A percentile compares a stretch with the other conserved stretches of the same genome.
Evolutionary conservation across 495 filamentous ascomycete genomes (phyloP).

Genomic region (Lentithecium fluviatile): DNA sequence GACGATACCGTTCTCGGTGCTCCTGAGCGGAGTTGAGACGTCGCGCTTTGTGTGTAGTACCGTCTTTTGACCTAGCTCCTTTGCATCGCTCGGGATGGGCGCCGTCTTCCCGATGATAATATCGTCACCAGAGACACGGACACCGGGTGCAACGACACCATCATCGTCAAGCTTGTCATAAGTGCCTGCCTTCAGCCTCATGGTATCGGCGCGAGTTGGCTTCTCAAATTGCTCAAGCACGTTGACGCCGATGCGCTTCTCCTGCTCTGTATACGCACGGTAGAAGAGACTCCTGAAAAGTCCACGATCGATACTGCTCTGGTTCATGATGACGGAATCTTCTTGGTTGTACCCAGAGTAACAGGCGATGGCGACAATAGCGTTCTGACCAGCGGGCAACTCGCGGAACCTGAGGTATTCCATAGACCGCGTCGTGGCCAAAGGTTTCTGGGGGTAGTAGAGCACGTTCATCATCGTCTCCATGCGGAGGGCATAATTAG

Average conservation of each 20-base stretch:
- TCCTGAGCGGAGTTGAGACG: conserved; percentile 88
- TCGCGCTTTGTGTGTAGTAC: conserved; percentile 89
- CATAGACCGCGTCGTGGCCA: conserved; percentile 96
- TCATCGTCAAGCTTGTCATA: conserved; percentile 98
- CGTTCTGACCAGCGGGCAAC: conserved; percentile 94
- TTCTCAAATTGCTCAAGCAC: conserved; percentile 93
- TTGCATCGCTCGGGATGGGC: conserved; percentile 84
- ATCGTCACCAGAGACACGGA: conserved; percentile 93
- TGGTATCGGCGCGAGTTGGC: conserved; percentile 79
- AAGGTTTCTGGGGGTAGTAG: conserved; percentile 96
- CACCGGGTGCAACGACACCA: conserved; percentile 87
- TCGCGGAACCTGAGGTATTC: conserved; percentile 98
- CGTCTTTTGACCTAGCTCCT: conserved; percentile 90
- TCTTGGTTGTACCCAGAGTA: conserved; percentile 99
- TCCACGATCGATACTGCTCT: conserved; percentile 95
- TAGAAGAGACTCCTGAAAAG: conserved; percentile 98
- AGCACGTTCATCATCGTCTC: conserved; percentile 99
- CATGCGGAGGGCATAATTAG: conserved; percentile 93
- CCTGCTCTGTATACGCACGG: conserved; percentile 90
- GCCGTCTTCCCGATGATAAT: conserved; percentile 99
- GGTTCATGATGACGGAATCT: conserved; percentile 99
- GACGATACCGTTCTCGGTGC: conserved; percentile 94
- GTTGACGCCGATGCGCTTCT: conserved; percentile 88
- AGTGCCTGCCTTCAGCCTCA: conserved; percentile 89
- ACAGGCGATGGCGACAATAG: conserved; percentile 93